phyloP scores from a whole-genome alignment of 75 land plant genomes.

The Cupressus sempervirens region DNA sequence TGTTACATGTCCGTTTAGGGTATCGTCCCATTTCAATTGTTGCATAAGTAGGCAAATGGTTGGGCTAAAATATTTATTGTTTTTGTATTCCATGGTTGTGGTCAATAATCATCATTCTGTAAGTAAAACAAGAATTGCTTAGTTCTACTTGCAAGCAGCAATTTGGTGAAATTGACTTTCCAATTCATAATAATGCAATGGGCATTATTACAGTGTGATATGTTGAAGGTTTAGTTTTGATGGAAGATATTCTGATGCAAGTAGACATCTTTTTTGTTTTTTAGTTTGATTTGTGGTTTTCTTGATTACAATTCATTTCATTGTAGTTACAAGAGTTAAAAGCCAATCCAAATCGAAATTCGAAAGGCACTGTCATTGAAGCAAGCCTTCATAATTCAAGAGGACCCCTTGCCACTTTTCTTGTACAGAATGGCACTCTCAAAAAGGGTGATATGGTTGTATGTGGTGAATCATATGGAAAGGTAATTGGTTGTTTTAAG shows the following conservation, averaged over 20 bases:
- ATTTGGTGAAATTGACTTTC: not conserved
- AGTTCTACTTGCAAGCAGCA: not conserved
- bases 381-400: constrained; percentile 86
- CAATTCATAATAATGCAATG: not conserved
- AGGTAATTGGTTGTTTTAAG: constrained; percentile 45
- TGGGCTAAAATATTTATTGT: not conserved
- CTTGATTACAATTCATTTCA: not conserved
- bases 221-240: not conserved
- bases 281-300: not conserved
- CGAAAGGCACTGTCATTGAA: constrained; percentile 96
- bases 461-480: constrained; percentile 96
- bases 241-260: not conserved
- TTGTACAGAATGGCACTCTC: constrained; percentile 98
- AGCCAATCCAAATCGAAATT: constrained; percentile 90
- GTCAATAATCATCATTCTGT: not conserved
- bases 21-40: not conserved
- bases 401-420: constrained; percentile 89
- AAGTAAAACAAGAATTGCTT: not conserved
- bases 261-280: not conserved
- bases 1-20: not conserved
- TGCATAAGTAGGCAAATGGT: not conserved
- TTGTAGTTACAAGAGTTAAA: constrained; percentile 91
- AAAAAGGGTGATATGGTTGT: constrained; percentile 86
- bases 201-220: not conserved
- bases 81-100: not conserved